These are phyloP conservation scores for Suillus hirtellus DNA, from an alignment of 768 basidiomycete species.

Conservation along the genomic window DNA sequence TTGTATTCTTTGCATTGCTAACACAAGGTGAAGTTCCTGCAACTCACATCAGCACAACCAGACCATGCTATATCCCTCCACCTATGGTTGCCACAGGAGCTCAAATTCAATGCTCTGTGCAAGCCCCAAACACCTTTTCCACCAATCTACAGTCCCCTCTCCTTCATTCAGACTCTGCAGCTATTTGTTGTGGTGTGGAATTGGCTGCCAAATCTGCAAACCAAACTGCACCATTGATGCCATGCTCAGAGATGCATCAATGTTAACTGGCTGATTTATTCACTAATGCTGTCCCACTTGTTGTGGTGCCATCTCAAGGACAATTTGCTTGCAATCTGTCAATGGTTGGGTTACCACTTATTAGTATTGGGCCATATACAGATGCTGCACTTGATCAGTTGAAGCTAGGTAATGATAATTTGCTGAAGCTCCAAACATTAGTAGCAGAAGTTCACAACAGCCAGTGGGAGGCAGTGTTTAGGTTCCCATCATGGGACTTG, in stretches of 20 bases:
- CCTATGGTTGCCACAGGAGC: neutral
- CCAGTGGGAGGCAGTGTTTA: conserved; percentile 8
- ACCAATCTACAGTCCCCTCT: neutral
- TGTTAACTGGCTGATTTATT: neutral
- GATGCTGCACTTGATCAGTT: conserved; percentile 8
- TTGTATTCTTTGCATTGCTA: neutral
- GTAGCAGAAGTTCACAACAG: conserved; percentile 9
- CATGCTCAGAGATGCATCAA: neutral
- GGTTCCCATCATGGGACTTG: neutral
- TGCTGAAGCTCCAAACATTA: conserved; percentile 4
- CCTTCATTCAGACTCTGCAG: neutral
- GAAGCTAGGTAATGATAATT: conserved; percentile 7
- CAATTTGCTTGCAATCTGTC: neutral
- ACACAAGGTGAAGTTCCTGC: conserved; percentile 4
- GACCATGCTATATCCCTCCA: neutral
- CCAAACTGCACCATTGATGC: neutral
- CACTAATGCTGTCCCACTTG: neutral
- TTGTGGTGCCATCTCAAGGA: neutral
- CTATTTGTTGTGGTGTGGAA: neutral
- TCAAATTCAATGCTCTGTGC: conserved; percentile 1
- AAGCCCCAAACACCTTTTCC: neutral
- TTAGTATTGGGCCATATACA: conserved; percentile 15
- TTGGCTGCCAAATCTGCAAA: neutral
- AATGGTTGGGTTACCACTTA: neutral
- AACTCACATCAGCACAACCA: neutral